Evolutionary conservation across 768 basidiomycete genomes (phyloP), one percentile per base, ranked within the genome.

Genomic region (Suillus subalutaceus): DNA sequence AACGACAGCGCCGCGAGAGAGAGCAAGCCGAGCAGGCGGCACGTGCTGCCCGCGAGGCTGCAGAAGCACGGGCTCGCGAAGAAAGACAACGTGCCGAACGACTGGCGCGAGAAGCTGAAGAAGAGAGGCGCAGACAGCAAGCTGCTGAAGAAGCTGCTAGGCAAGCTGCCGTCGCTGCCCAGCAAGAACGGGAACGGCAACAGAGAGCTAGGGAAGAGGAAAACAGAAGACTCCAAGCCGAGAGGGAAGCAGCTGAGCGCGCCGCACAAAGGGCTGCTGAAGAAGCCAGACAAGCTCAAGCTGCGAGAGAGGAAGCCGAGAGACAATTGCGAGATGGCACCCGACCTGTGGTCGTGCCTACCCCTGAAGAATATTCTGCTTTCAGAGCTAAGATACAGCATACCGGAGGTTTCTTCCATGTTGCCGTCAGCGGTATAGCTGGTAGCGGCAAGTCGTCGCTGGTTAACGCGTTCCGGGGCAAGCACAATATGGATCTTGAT

Each of bases 1-100:
- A 72, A 26, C 76, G 74, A 9, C 50, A 73, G 6, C 70, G 69
- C 35, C 69, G 67, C 26, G 66, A 70, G 56, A 32, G 8, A 20
- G 73, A 76, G 26, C 73, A 70, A 7, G 74, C 76, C 0, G 66
- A 57, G 7, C 53, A 56, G 57, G 76, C 72, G 26, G 76, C 72
- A n/a, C 64, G 68, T 10, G 32, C 68, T 7, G 75, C 76, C 16
- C 64, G 23, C 32, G 66, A 74, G 38, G 53, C 64, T 35, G 75
- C 74, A 0, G 75, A 76, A 55, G 73, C 71, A 4, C 62, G 69
- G 10, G 76, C 66, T 18, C 70, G 76, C 7, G 66, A 69, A 62
- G 76, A 77, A 58, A 68, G 63, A 7, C 66, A 70, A 50, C 73
- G 62, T 35, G 70, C 70, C 35, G 70, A 73, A 37, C 65, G 16